Base-by-base conservation (phyloP, 306 rosid species). In the Styphnolobium japonicum region DNA sequence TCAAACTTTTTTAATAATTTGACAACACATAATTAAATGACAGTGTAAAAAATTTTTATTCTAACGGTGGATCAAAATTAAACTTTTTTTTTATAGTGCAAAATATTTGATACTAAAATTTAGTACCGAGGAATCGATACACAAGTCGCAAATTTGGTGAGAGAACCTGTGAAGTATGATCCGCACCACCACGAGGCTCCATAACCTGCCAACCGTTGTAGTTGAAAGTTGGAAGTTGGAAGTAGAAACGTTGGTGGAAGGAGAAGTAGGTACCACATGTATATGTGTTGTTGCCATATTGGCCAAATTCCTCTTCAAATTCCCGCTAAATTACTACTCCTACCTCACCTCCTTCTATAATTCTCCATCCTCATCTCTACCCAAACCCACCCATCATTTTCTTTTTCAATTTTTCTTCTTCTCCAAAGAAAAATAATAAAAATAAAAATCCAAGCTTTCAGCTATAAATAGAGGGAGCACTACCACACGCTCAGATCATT, bases 251-350 rank as follows among this genome's bases (percentile, higher is more conserved):
- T 65, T 33, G 87, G 87, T 81, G 46, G 51, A 62, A 34, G 49
- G 79, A 25, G 43, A 18, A 51, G 86, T 90, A 76, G 89, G 88
- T 88, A 63, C 73, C 43, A 10, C 86, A 64, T 76, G 89, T 85
- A 67, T 67, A 0, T 31, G 37, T 16, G 42, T 34, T 45, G 2
- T 39, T 53, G 43, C 75, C 39, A 9, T 29, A 51, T 21, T 4
- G 53, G 23, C 22, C 85, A 68, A 63, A 39, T 69, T 40, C 58
- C 7, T 19, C 56, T 21, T 70, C 76, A 0, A 19, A 27, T 76
- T 77, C 69, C 63, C 58, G 73, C 78, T 55, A 6, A 25, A 27
- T 43, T 27, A 27, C 3, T 19, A 21, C 40, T 9, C 7, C 67
- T 15, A 16, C 5, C 11, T 7, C n/a, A n/a, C 2, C 66, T 8